Base-by-base conservation (phyloP, 257 asterid genomes). In the Leonotis leonurus region DNA sequence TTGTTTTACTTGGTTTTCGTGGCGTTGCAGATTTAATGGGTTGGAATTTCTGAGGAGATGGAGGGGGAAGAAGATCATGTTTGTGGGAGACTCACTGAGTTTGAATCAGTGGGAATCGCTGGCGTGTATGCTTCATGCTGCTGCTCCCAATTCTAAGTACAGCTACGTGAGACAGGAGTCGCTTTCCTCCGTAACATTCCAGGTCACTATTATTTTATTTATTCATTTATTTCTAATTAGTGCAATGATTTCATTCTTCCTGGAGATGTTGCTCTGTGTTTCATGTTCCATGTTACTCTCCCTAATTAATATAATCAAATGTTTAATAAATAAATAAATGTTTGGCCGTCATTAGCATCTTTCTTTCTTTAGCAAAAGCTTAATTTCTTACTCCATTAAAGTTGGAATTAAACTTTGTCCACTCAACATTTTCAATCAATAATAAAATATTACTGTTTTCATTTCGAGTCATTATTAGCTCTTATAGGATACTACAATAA, bases 31-130 rank as follows among this genome's bases (percentile, higher is more conserved):
- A 64, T 86, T 86, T 70, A 48, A 84, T 71, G 95, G 95, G 69
- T 1, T 69, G 74, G 89, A 86, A 69, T 78, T 86, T 3, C 30
- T 86, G 76, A 80, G n/a, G 74, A 74, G 78, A 48, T 83, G 85
- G 87, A 77, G 78, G 0, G 91, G 92, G 70, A 86, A 83, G 77
- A 86, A 83, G 77, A 79, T 86, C 21, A 86, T 86, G 95, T 86
- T 86, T 72, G 85, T 86, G 20, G 95, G 95, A 11, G 95, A 86
- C 75, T 86, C 95, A 9, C 78, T 86, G 89, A 83, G 95, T 75
- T 64, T 83, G 83, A 86, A 86, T 75, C 86, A 81, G 82, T 86
- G 95, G 95, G 62, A 72, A 44, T 81, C 89, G 3, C 79, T 86
- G 6, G 85, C 77, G 18, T 86, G 95, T 77, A 83, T 86, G 91